Percentiles rank a stretch among this genome's conserved stretches.
Evolutionary conservation across 805 yeast species (phyloP).

Genomic region (Ogataea trehalophila): DNA sequence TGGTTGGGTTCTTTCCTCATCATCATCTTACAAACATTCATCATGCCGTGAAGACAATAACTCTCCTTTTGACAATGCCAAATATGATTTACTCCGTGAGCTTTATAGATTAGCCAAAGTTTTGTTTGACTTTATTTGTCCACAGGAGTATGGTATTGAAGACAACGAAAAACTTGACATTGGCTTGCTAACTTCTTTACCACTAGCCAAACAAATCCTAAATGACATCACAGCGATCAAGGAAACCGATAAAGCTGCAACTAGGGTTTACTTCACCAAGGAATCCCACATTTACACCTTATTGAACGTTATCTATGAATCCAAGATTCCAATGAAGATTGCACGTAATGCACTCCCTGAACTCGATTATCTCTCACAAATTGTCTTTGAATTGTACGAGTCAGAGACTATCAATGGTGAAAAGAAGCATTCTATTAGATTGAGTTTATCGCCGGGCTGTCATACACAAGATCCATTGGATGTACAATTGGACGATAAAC

Average conservation of each 20-base stretch:
- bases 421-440: conserved; percentile 82
- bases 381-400: conserved; percentile 89
- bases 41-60: conserved; percentile 21
- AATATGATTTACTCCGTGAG: conserved; percentile 78
- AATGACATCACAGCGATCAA: conserved; percentile 77
- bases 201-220: conserved; percentile 83
- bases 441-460: conserved; percentile 96
- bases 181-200: conserved; percentile 90
- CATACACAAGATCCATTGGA: conserved; percentile 97
- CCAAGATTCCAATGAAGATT: conserved; percentile 91
- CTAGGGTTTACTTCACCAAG: conserved; percentile 89
- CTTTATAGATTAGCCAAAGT: conserved; percentile 87
- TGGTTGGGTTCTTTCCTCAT: conserved; percentile 56
- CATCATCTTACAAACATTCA: conserved; percentile 27
- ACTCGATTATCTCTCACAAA: conserved; percentile 90
- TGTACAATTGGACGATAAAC: conserved; percentile 92
- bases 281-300: conserved; percentile 96
- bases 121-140: conserved; percentile 93
- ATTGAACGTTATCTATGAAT: conserved; percentile 83
- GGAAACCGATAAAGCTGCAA: conserved; percentile 73
- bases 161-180: conserved; percentile 94
- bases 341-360: conserved; percentile 96
- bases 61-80: conserved; percentile 70
- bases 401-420: conserved; percentile 61
- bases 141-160: conserved; percentile 97